These are phyloP conservation scores for Saccharomycopsis lassenensis DNA, from an alignment of 805 yeast species.

Conservation along the genomic window DNA sequence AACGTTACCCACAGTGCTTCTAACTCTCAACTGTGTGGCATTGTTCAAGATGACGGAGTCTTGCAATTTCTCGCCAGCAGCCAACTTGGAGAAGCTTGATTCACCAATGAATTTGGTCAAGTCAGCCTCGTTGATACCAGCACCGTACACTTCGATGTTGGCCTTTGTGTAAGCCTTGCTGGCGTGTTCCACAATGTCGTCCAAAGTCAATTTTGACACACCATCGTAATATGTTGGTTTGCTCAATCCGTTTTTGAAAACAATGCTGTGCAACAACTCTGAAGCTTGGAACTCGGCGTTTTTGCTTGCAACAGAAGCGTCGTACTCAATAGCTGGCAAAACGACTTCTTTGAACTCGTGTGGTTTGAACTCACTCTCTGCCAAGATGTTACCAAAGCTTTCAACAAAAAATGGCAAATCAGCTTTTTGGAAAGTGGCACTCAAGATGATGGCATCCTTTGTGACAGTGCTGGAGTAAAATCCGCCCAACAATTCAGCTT, in stretches of 20 bases:
- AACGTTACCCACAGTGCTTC: constrained; percentile 52
- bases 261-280: constrained; percentile 67
- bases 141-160: constrained; percentile 60
- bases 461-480: constrained; percentile 54
- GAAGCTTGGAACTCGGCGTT: constrained; percentile 50
- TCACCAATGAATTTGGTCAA: constrained; percentile 56
- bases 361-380: constrained; percentile 63
- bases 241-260: constrained; percentile 85
- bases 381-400: constrained; percentile 63
- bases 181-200: constrained; percentile 59
- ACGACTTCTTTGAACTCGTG: constrained; percentile 80
- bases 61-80: constrained; percentile 45
- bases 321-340: constrained; percentile 63
- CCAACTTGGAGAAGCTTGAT: constrained; percentile 52
- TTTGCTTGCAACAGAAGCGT: constrained; percentile 40
- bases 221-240: constrained; percentile 71
- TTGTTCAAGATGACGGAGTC: constrained; percentile 28
- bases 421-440: constrained; percentile 74
- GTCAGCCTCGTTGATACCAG: constrained; percentile 65
- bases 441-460: constrained; percentile 76
- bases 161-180: constrained; percentile 54
- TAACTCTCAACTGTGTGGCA: constrained; percentile 62
- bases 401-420: constrained; percentile 88
- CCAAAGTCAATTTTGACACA: constrained; percentile 42
- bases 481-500: constrained; percentile 90